These are phyloP conservation scores for Teratosphaeria destructans DNA, from an alignment of 2,329 filamentous ascomycete species.

Conservation along the genomic window DNA sequence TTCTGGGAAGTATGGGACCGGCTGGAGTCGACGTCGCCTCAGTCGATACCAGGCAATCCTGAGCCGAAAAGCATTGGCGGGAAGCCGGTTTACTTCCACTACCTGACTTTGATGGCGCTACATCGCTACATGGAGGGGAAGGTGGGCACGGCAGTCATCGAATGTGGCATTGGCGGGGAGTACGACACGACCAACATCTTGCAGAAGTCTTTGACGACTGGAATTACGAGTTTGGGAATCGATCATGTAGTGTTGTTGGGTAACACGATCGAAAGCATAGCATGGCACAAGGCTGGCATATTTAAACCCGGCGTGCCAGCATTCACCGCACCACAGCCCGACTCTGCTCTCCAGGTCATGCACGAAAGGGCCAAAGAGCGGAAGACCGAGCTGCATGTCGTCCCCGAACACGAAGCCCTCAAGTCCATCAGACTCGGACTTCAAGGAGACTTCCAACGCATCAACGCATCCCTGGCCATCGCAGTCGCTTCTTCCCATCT, in stretches of 20 bases:
- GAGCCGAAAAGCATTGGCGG: slow-evolving; percentile 43
- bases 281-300: slow-evolving; percentile 88
- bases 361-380: slow-evolving; percentile 44
- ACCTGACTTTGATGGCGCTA: slow-evolving; percentile 77
- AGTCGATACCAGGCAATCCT: slow-evolving; percentile 37
- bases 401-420: slow-evolving; percentile 39
- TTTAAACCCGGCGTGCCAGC: slow-evolving; percentile 58
- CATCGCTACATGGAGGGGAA: slow-evolving; percentile 70
- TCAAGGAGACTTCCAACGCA: slow-evolving; percentile 52
- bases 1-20: slow-evolving; percentile 80
- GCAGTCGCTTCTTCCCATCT: slow-evolving; percentile 52
- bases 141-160: slow-evolving; percentile 69
- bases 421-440: slow-evolving; percentile 45
- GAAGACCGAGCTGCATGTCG: slow-evolving; percentile 37
- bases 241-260: slow-evolving; percentile 79
- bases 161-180: slow-evolving; percentile 90
- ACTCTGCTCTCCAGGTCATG: slow-evolving; percentile 46
- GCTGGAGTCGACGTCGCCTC: slow-evolving; percentile 35
- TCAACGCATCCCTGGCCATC: slow-evolving; percentile 52
- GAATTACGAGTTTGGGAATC: slow-evolving; percentile 71
- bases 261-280: slow-evolving; percentile 66
- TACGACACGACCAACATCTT: slow-evolving; percentile 89
- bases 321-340: slow-evolving; percentile 52
- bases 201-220: slow-evolving; percentile 55
- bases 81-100: slow-evolving; percentile 89